Evolutionary conservation across 2,329 filamentous ascomycete species (phyloP).

Genomic region (Rutstroemia sydowiana): DNA sequence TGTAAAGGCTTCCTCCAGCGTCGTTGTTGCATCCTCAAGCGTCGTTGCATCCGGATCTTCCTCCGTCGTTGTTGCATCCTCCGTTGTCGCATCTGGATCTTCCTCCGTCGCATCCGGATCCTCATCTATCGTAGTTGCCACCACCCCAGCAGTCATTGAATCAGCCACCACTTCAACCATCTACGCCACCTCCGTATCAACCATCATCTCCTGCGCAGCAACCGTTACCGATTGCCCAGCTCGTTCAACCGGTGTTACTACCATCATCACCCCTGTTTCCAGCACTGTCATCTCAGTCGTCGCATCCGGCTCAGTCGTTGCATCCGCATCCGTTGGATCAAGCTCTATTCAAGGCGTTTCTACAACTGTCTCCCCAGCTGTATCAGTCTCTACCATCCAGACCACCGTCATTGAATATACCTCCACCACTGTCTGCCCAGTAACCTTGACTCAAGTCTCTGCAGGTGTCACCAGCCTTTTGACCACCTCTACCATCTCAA

Average conservation of each 20-base stretch:
- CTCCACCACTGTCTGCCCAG: slow-evolving; percentile 28
- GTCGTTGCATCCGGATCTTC: too few relatives aligned
- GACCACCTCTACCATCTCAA: slow-evolving; percentile 25
- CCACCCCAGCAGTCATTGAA: neutral
- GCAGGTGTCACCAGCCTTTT: slow-evolving; percentile 18
- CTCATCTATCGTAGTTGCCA: neutral
- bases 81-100: slow-evolving; percentile 2
- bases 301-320: slow-evolving; percentile 6
- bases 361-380: slow-evolving; percentile 21
- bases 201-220: slow-evolving; percentile 43
- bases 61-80: neutral
- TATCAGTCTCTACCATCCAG: slow-evolving; percentile 6
- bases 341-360: slow-evolving; percentile 15
- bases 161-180: slow-evolving; percentile 36
- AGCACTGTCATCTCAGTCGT: slow-evolving; percentile 33
- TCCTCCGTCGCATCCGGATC: neutral
- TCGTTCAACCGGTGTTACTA: slow-evolving; percentile 32
- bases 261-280: slow-evolving; percentile 36
- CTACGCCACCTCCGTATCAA: slow-evolving; percentile 43
- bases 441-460: slow-evolving; percentile 20
- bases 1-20: too few relatives aligned
- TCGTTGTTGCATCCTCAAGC: too few relatives aligned
- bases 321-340: neutral
- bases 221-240: slow-evolving; percentile 45
- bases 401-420: slow-evolving; percentile 16